Evolutionary conservation across 192 early-diverging fungal genomes (phyloP).

Genomic region (Coemansia nantahalensis): DNA sequence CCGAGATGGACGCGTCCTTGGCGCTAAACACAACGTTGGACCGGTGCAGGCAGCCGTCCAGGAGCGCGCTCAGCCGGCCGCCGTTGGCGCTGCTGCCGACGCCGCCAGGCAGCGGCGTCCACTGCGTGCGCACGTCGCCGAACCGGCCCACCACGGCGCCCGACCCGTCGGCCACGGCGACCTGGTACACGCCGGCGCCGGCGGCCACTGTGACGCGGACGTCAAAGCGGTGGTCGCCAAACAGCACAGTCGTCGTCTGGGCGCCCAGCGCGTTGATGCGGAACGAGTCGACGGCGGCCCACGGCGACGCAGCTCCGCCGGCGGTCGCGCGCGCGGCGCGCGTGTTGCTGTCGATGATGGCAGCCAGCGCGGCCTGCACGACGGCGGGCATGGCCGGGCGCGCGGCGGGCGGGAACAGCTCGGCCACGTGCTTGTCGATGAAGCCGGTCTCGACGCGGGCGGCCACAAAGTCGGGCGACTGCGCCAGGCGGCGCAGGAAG

Average conservation of each 20-base stretch:
- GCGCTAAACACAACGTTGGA: slow-evolving; percentile 64
- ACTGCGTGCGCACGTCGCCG: slow-evolving; percentile 9
- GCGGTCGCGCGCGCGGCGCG: slow-evolving; percentile 4
- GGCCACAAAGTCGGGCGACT: slow-evolving; percentile 78
- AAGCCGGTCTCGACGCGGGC: slow-evolving; percentile 95
- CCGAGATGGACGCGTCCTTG: slow-evolving; percentile 54
- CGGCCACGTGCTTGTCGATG: slow-evolving; percentile 73
- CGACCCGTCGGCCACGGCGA: slow-evolving; percentile 5
- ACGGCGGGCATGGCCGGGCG: slow-evolving; percentile 50
- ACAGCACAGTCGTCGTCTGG: slow-evolving; percentile 17
- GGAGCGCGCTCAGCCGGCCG: slow-evolving; percentile 54
- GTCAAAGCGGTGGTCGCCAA: slow-evolving; percentile 22
- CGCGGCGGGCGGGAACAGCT: slow-evolving; percentile 55
- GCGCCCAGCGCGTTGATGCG: slow-evolving; percentile 40
- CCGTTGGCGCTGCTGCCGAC: slow-evolving; percentile 47
- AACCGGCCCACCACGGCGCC: slow-evolving; percentile 10
- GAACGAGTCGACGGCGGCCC: slow-evolving; percentile 50
- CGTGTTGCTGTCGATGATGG: slow-evolving; percentile 36
- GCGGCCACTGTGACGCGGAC: slow-evolving; percentile 16
- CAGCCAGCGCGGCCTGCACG: slow-evolving; percentile 65
- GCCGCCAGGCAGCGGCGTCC: slow-evolving; percentile 14
- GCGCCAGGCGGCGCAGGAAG: slow-evolving; percentile 76
- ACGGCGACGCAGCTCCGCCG: slow-evolving; percentile 22
- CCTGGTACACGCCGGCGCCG: slow-evolving; percentile 11
- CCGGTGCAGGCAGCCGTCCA: slow-evolving; percentile 61